Base-by-base conservation (phyloP, 768 basidiomycete species). In the Tulasnella sp. region DNA sequence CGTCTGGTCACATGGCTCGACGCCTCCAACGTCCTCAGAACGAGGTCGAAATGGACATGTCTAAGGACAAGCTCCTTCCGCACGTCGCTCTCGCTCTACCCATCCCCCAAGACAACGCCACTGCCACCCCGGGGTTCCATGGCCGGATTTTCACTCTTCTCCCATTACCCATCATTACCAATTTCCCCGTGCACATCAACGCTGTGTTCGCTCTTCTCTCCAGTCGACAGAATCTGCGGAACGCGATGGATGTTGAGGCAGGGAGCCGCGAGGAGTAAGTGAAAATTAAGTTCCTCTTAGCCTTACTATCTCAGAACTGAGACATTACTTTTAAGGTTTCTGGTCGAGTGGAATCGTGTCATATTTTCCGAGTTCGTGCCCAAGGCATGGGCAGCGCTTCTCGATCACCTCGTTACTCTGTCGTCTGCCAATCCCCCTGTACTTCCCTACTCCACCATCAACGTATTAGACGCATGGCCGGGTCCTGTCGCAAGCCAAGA, bases 261-360 rank as follows among this genome's bases (percentile, higher is more conserved):
- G 81, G 9, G 39, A 40, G 39, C 39, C 39, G 39, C 39, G 39
- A 40, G 12, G 39, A 40, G 87, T 87, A 75, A 40, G 37, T n/a
- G 82, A 79, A 7, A 84, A 82, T 84, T 83, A 84, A 9, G 11
- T 0, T 84, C 84, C 0, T 83, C 81, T 64, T 86, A 87, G 72
- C 82, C 83, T 87, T 87, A 78, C 54, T 85, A 81, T 36, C 8
- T 49, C 52, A 52, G 29, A n/a, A 19, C 1, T 75, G n/a, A 52
- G 6, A 22, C 49, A 52, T 29, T 12, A 70, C 38, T 52, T 25
- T 69, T 34, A 74, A 88, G 87, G 38, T 81, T 86, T 6, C 80
- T 86, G 8, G 82, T 86, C 0, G 83, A 84, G 78, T 88, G 87
- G 88, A 88, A 88, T 77, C 80, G 79, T 19, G 79, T 86, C 11